Conservation (phyloP, 371 early-diverging fungal species). For the Apophysomyces trapeziformis region DNA sequence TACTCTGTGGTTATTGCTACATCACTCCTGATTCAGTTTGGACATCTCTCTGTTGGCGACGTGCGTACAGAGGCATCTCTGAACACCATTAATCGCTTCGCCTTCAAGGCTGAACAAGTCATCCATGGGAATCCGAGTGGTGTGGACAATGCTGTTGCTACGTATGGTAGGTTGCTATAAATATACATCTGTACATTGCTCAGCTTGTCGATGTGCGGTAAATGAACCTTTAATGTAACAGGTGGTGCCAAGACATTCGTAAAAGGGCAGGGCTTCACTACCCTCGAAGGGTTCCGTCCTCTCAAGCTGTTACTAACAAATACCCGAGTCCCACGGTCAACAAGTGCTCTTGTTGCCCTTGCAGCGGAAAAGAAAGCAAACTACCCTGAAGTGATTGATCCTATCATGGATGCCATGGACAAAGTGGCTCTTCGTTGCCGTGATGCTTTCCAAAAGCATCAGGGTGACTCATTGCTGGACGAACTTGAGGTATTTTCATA, state of each 20-base stretch:
- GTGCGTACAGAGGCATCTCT: conserved; percentile 27
- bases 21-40: conserved; percentile 66
- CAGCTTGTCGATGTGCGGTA: not conserved
- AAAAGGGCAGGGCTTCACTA: conserved; percentile 52
- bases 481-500: conserved; percentile 40
- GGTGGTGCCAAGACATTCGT: conserved; percentile 63
- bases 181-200: not conserved
- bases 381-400: conserved; percentile 72
- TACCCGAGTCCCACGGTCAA: conserved; percentile 89
- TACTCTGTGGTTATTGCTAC: conserved; percentile 84
- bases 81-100: conserved; percentile 80
- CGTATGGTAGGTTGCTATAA: conserved; percentile 64
- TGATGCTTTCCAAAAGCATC: conserved; percentile 33
- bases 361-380: conserved; percentile 65
- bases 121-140: conserved; percentile 97
- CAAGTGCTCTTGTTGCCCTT: conserved; percentile 83
- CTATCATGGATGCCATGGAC: conserved; percentile 80
- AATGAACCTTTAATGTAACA: conserved; percentile 5
- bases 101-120: conserved; percentile 90
- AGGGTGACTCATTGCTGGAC: conserved; percentile 24
- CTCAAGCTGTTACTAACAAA: conserved; percentile 82
- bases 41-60: conserved; percentile 25
- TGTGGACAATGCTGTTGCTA: conserved; percentile 90
- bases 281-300: conserved; percentile 62
- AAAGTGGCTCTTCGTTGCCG: conserved; percentile 64